These are phyloP conservation scores for Lepidium campestre DNA, from an alignment of 441 rosid species.

Conservation along the genomic window DNA sequence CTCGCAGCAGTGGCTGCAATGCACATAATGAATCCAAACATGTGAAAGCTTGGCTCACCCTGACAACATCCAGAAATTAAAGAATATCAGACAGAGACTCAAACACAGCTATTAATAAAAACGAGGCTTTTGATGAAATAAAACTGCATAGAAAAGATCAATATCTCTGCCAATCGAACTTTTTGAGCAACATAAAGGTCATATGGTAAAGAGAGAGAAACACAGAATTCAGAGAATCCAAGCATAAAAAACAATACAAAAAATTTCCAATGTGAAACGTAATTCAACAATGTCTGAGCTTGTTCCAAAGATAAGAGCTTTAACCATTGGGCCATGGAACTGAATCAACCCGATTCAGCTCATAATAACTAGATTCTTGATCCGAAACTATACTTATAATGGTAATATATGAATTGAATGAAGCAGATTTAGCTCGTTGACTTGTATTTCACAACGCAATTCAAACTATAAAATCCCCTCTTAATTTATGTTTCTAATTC, in stretches of 20 bases:
- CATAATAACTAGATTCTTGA: neutral
- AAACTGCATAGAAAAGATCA: neutral
- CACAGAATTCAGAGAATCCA: neutral
- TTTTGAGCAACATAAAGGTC: neutral
- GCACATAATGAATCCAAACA: conserved; percentile 92
- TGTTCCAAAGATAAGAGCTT: neutral
- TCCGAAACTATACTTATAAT: neutral
- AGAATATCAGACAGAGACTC: neutral
- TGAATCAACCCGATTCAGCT: neutral
- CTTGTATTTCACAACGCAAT: too few relatives aligned
- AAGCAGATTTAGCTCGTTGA: neutral
- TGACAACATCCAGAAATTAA: conserved; percentile 19
- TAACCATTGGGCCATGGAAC: neutral
- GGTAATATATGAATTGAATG: neutral
- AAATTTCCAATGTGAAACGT: neutral
- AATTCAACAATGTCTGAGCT: neutral
- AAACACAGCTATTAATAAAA: neutral
- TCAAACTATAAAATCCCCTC: neutral
- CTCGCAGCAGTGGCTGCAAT: conserved; percentile 89
- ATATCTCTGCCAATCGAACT: neutral
- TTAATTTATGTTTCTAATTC: neutral
- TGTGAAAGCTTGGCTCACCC: conserved; percentile 96
- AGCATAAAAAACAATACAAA: neutral
- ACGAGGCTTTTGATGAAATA: neutral
- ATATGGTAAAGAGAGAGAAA: neutral